These are phyloP conservation scores for Hibiscus trionum DNA, from an alignment of 345 rosid species.

Conservation along the genomic window DNA sequence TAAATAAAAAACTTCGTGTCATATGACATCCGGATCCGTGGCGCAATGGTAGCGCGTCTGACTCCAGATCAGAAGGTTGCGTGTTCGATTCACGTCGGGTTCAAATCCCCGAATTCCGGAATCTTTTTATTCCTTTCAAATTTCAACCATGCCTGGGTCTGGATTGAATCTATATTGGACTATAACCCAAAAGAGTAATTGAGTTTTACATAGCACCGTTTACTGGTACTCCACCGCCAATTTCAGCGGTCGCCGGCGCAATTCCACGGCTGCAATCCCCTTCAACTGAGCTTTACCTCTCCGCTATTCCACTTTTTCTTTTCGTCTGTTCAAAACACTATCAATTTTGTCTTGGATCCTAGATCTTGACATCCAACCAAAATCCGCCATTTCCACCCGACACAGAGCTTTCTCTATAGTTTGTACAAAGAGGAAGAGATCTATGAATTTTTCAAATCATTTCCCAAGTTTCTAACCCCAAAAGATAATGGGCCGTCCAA, in stretches of 20 bases:
- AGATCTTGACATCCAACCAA: neutral
- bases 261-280: neutral
- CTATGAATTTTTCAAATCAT: neutral
- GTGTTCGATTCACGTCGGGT: constrained; percentile 97
- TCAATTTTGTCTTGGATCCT: neutral
- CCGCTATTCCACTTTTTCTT: neutral
- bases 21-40: constrained; percentile 49
- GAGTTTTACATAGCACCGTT: neutral
- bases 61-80: constrained; percentile 99
- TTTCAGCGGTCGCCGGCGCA: neutral
- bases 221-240: neutral
- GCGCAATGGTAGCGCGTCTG: constrained; percentile 99
- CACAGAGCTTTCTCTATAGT: neutral
- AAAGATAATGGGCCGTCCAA: constrained; percentile 30
- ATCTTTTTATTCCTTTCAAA: too few relatives aligned
- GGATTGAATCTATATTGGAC: too few relatives aligned
- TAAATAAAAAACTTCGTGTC: too few relatives aligned
- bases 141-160: too few relatives aligned
- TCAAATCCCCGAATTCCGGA: constrained; percentile 10
- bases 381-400: neutral
- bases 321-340: neutral
- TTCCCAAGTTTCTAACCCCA: constrained; percentile 6
- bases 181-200: too few relatives aligned
- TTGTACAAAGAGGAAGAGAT: neutral
- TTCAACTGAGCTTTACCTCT: neutral